A percentile compares a stretch with the other conserved stretches of the same genome.
Conservation (phyloP, 2,329 filamentous ascomycete species). For the Ophiostoma novo-ulmi region DNA sequence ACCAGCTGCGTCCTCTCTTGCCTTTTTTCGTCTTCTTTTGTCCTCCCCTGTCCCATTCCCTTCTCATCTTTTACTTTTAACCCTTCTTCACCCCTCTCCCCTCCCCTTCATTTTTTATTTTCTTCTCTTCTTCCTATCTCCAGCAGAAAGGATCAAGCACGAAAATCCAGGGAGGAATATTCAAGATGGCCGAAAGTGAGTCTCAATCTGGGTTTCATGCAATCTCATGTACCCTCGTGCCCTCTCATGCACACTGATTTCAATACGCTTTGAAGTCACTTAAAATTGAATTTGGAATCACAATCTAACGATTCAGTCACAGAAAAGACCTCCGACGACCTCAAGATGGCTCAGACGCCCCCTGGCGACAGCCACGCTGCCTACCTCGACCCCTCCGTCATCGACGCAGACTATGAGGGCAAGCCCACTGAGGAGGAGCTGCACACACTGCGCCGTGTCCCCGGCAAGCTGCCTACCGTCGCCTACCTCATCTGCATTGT, state of each 20-base stretch:
- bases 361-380: slow-evolving; percentile 21
- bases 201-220: neutral
- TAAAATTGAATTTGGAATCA: neutral
- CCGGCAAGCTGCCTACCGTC: slow-evolving; percentile 59
- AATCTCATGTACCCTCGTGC: neutral
- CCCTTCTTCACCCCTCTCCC: neutral
- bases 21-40: slow-evolving; percentile 8
- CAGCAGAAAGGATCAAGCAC: slow-evolving; percentile 11
- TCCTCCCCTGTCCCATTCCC: slow-evolving; percentile 1
- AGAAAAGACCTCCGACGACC: slow-evolving; percentile 15
- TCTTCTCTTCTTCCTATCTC: slow-evolving; percentile 10
- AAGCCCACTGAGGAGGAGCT: slow-evolving; percentile 60
- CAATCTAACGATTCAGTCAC: slow-evolving; percentile 18
- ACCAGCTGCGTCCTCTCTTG: slow-evolving; percentile 3
- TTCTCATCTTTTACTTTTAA: neutral
- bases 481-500: slow-evolving; percentile 67
- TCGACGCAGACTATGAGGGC: slow-evolving; percentile 34
- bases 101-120: neutral
- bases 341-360: slow-evolving; percentile 19
- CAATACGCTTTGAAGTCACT: neutral
- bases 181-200: slow-evolving; percentile 21
- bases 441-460: slow-evolving; percentile 56
- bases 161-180: slow-evolving; percentile 6
- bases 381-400: slow-evolving; percentile 22
- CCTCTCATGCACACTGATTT: neutral